Base-by-base conservation (phyloP, 192 early-diverging fungal species). In the Bifiguratus adelaidae region DNA sequence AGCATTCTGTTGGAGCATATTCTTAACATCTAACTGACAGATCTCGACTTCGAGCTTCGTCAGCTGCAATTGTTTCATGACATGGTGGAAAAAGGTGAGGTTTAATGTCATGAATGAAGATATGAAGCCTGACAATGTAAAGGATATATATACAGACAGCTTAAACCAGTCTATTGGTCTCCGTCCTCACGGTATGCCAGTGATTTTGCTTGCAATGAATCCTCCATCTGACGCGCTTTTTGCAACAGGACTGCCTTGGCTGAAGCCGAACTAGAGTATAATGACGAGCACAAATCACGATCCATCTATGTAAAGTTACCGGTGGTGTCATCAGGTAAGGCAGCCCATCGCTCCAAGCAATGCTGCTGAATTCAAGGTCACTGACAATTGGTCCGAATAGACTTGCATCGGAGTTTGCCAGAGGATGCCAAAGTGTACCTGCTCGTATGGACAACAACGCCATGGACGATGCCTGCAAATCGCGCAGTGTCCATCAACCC, bases 141-240 rank as follows among this genome's bases (percentile, higher is more conserved):
- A 49, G 80, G 80, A 5, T 74, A 80, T 19, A 85, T 89, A 18
- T 85, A 85, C 44, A 72, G 86, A 9, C 81, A 81, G 51, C 71
- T 78, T 59, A 85, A 85, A 47, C 86, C 86, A 1, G 86, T 89
- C 2, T 86, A 82, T 53, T 89, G 83, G 83, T 89, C 83, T 23
- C 86, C 86, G 3, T 89, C 86, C 2, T 86, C 86, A 34, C 72
- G 65, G 57, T 72, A 54, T 41, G 27, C 28, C 18, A 13, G 12
- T 13, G 4, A 45, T 25, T 7, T 18, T 42, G 16, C 7, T 9
- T 8, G 15, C 16, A n/a, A 42, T 6, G 1, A 20, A 2, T 7
- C 27, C 30, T 21, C 13, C 20, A 21, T 16, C 1, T 41, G 13
- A 9, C 21, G n/a, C 2, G 6, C 40, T 7, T 51, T 23, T n/a